A percentile compares a stretch with the other conserved stretches of the same genome.
Conservation (phyloP, 2,329 filamentous ascomycete species). For the Aspergillus latus region DNA sequence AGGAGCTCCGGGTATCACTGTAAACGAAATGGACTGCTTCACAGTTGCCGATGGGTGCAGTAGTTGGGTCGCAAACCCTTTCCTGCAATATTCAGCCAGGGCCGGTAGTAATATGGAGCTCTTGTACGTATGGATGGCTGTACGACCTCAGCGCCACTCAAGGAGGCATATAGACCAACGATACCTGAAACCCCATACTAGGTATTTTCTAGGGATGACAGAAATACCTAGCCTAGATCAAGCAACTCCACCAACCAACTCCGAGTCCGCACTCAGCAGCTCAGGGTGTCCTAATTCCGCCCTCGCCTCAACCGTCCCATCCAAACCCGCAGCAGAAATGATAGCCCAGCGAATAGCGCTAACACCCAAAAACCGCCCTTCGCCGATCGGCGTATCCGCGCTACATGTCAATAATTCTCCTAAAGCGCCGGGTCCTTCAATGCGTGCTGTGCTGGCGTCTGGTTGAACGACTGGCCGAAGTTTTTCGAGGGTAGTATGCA, state of each 20-base stretch:
- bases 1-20: no score
- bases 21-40: no score
- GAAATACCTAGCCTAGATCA: background rate
- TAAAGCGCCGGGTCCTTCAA: slow-evolving; percentile 44
- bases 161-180: no score
- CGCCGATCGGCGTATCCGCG: slow-evolving; percentile 49
- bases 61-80: no score
- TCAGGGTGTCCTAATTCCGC: slow-evolving; percentile 15
- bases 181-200: no score
- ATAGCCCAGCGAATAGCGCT: slow-evolving; percentile 65
- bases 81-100: no score
- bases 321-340: slow-evolving; percentile 60
- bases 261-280: background rate
- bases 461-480: slow-evolving; percentile 47
- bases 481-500: slow-evolving; percentile 42
- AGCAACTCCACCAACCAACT: background rate
- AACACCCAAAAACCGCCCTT: slow-evolving; percentile 56
- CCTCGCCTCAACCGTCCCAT: slow-evolving; percentile 37
- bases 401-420: slow-evolving; percentile 64
- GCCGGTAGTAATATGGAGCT: no score
- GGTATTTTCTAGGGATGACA: no score
- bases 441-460: slow-evolving; percentile 32
- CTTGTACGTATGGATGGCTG: no score
- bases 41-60: no score
- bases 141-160: no score